A percentile compares a stretch with the other conserved stretches of the same genome.
These are phyloP conservation scores for Myxozyma neglecta DNA, from an alignment of 805 yeast genomes.

Conservation along the genomic window DNA sequence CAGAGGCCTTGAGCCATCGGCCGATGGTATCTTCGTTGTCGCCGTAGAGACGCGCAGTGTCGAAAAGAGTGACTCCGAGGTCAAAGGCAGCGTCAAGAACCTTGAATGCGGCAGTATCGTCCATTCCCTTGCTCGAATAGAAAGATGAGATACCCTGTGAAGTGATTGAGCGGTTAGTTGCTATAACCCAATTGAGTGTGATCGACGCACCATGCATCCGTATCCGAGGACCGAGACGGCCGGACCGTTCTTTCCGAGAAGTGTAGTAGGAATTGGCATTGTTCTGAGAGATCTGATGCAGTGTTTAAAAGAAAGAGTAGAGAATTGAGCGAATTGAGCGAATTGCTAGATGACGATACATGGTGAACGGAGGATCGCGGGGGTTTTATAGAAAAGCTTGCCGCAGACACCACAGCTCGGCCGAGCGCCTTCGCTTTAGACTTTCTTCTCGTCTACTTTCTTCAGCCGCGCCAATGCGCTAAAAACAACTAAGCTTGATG, in stretches of 20 bases:
- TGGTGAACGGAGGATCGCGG: neutral
- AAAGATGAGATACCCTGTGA: conserved; percentile 30
- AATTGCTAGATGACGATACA: neutral
- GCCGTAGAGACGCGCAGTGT: conserved; percentile 71
- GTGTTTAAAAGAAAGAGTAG: too few relatives aligned
- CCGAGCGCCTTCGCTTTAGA: too few relatives aligned
- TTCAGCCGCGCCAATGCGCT: too few relatives aligned
- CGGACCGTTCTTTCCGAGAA: conserved; percentile 26
- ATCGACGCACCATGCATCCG: conserved; percentile 26
- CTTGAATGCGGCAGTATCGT: conserved; percentile 52
- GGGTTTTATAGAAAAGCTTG: too few relatives aligned
- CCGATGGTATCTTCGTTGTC: conserved; percentile 56
- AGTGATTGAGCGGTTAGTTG: neutral
- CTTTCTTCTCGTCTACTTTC: too few relatives aligned
- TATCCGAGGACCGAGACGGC: conserved; percentile 22
- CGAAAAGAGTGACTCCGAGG: conserved; percentile 53
- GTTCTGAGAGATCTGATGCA: too few relatives aligned
- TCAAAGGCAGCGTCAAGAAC: conserved; percentile 52
- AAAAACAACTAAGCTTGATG: too few relatives aligned
- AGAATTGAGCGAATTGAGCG: too few relatives aligned
- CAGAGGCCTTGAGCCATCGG: conserved; percentile 46
- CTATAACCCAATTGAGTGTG: neutral
- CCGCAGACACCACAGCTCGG: too few relatives aligned
- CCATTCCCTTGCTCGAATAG: conserved; percentile 12
- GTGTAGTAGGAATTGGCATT: conserved; percentile 12